Evolutionary conservation across 139 green algal genomes (phyloP).

Genomic region (Chlorella sp.): DNA sequence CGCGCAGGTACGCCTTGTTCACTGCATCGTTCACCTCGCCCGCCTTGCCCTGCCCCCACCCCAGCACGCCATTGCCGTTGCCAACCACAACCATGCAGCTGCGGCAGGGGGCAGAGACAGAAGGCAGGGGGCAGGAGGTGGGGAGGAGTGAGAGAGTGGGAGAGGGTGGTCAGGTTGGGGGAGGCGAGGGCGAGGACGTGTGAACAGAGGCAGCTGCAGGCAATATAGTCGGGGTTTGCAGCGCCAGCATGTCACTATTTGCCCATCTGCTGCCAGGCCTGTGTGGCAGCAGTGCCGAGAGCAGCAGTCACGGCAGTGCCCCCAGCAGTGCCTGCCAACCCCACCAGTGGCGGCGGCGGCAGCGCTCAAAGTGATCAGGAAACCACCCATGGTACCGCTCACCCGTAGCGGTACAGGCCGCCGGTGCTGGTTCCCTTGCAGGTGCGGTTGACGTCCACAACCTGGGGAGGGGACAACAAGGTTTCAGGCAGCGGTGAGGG

Average conservation of each 20-base stretch:
- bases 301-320: background rate
- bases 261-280: too few species aligned
- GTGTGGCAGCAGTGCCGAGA: background rate
- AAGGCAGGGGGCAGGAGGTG: background rate
- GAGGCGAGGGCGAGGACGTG: too few species aligned
- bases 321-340: background rate
- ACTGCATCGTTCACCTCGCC: conserved; percentile 45
- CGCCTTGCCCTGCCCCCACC: conserved; percentile 54
- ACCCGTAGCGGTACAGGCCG: conserved; percentile 46
- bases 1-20: conserved; percentile 41
- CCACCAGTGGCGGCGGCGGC: background rate
- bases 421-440: conserved; percentile 52
- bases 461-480: conserved; percentile 5
- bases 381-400: background rate
- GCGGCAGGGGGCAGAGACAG: background rate
- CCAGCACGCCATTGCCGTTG: conserved; percentile 56
- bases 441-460: conserved; percentile 53
- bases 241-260: too few species aligned
- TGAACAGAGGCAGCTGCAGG: too few species aligned
- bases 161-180: background rate
- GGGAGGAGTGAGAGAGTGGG: background rate
- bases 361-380: background rate
- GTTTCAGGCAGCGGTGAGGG: too few species aligned
- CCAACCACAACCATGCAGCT: conserved; percentile 53
- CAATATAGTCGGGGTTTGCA: too few species aligned